phyloP scores from a whole-genome alignment of 2,329 filamentous ascomycete genomes.

The Phialemonium atrogriseum region DNA sequence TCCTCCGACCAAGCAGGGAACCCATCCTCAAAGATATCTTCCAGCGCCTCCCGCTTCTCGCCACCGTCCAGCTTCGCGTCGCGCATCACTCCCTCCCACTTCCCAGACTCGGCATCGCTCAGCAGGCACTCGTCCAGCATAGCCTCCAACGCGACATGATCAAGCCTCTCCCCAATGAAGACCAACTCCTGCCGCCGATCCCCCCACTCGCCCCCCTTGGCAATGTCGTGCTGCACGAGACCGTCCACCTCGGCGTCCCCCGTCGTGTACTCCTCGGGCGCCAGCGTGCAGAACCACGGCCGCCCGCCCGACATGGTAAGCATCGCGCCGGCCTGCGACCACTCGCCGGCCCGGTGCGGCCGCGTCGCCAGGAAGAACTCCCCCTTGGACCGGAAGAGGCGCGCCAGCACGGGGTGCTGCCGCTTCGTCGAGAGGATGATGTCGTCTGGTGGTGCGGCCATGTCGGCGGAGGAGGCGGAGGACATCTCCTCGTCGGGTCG shows the following conservation, averaged over 20 bases:
- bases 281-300: slow-evolving; percentile 51
- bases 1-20: no score
- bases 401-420: no score
- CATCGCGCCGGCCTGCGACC: slow-evolving; percentile 59
- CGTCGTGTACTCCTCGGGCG: slow-evolving; percentile 42
- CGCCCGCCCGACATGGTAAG: slow-evolving; percentile 49
- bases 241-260: slow-evolving; percentile 38
- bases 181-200: slow-evolving; percentile 65
- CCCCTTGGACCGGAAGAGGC: slow-evolving; percentile 56
- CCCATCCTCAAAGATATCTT: no score
- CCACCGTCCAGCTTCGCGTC: no score
- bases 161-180: no score
- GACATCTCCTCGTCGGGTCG: slow-evolving; percentile 14
- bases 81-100: no score
- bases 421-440: slow-evolving; percentile 42
- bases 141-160: no score
- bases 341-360: slow-evolving; percentile 46
- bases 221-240: slow-evolving; percentile 40
- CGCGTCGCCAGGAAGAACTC: slow-evolving; percentile 52
- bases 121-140: no score
- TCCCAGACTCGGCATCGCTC: no score
- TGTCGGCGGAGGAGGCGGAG: slow-evolving; percentile 8
- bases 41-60: no score
- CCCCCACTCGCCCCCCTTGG: slow-evolving; percentile 58
- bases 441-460: slow-evolving; percentile 25